These are phyloP conservation scores for Skeletonema marinoi DNA, from an alignment of 108 stramenopile genomes.

Conservation along the genomic window DNA sequence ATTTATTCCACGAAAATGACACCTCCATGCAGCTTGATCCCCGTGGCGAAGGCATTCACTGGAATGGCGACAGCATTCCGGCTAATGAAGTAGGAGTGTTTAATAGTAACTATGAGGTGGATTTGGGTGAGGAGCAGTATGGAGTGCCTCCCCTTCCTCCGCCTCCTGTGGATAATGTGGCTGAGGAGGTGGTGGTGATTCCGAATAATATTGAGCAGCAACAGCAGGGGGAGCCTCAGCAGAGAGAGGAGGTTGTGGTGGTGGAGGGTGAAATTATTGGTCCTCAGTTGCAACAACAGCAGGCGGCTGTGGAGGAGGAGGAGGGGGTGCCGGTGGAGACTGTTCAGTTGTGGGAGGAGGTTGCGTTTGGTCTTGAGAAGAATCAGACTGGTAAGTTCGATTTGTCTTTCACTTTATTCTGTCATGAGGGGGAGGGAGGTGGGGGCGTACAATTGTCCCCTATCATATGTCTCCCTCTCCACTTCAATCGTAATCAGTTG, in stretches of 20 bases:
- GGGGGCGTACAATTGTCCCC: too few species aligned
- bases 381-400: conserved; percentile 67
- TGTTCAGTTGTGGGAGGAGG: conserved; percentile 70
- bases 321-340: conserved; percentile 22
- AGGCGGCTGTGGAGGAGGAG: neutral
- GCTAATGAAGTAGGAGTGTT: too few species aligned
- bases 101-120: neutral
- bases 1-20: neutral
- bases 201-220: too few species aligned
- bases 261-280: neutral
- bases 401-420: neutral
- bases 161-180: neutral
- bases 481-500: too few species aligned
- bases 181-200: too few species aligned
- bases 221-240: too few species aligned
- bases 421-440: neutral
- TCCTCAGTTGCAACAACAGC: neutral
- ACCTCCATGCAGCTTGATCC: neutral
- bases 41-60: neutral
- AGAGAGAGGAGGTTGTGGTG: neutral
- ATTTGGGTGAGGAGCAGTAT: neutral
- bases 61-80: too few species aligned
- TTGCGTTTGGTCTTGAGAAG: conserved; percentile 69
- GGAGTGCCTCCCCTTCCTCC: neutral
- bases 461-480: neutral